Base-by-base conservation (phyloP, 208 protist genomes). In the Crithidia sp. region DNA sequence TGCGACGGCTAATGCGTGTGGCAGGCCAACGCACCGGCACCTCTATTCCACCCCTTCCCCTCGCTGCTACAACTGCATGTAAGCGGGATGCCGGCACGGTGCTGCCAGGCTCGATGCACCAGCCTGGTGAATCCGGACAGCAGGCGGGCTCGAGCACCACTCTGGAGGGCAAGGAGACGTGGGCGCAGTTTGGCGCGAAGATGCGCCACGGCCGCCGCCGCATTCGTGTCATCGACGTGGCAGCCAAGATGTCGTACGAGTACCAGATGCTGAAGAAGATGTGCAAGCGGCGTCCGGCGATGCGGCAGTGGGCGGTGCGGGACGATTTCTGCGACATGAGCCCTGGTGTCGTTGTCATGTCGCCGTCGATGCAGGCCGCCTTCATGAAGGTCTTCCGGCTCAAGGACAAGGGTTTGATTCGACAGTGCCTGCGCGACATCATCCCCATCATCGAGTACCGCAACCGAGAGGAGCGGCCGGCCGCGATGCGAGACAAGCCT, bases 171-270 rank as follows among this genome's bases (percentile, higher is more conserved):
- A 94, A 93, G 64, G 91, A 95, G 70, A 95, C 91, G 62, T 95
- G 91, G 88, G 83, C 77, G n/a, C 91, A 95, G 78, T 94, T 93
- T 59, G 84, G 84, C 43, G 76, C 86, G 43, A 92, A 92, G 77
- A 93, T 94, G 88, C 86, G 91, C 12, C 83, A 87, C 69, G 86
- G 86, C 10, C 82, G 88, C 5, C 86, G 91, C 16, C 91, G 91
- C 59, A 90, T 95, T 53, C 86, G 85, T 47, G 85, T 91, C 2
- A 96, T 98, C 72, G 95, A 96, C 59, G 77, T 96, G 9, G 95
- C 93, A 10, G 81, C 95, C 7, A 93, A 95, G 73, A 94, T 98
- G 79, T 90, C 89, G 41, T 98, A 97, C 82, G 94, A 98, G 74
- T 96, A 98, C 68, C 91, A 97, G 77, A 85, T 89, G 73, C 71